Evolutionary conservation across 441 rosid genomes (phyloP), one percentile per base, ranked within the genome.

Genomic region (Breynia disticha): DNA sequence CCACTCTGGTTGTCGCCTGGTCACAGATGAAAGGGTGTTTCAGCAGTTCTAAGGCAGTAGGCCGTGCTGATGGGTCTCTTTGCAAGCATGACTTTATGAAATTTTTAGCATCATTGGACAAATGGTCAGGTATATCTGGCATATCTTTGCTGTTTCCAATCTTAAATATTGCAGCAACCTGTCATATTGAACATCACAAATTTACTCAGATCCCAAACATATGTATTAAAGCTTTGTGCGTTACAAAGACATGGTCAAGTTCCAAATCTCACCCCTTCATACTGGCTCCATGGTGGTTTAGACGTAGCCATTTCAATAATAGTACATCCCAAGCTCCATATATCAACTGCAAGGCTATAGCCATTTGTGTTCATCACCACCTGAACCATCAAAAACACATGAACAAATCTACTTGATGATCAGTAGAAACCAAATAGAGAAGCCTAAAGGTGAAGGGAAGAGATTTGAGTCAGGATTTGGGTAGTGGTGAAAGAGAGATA

Each of bases 81-180:
- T 84, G 98, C 72, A 93, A 72, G 71, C 98, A 93, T 19, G 72
- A 82, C 72, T 72, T 79, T 66, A 93, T 59, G 61, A 93, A 86
- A 67, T 54, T 71, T 69, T 86, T 86, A 45, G 91, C 95, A 55
- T 93, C 91, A 47, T 68, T 73, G 17, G 98, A 93, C 52, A 93
- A 91, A 62, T 75, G 76, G 63, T 84, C 80, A 35, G 97, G 98
- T 59, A 93, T 86, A 41, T 88, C 87, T 5, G 98, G 98, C 56
- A 76, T 74, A 61, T 91, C 98, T 73, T 74, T 84, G 75, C 98
- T 88, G 79, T 86, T 91, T 65, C 95, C 95, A 19, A 91, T 91
- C 68, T 91, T 91, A 63, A 91, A 91, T 62, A 91, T 82, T 51
- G 98, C 98, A 64, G 98, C 98, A 41, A 91, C 95, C 98, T 91